A percentile compares a stretch with the other conserved stretches of the same genome.
Conservation (phyloP, 345 rosid genomes). For the Syzygium aqueum region DNA sequence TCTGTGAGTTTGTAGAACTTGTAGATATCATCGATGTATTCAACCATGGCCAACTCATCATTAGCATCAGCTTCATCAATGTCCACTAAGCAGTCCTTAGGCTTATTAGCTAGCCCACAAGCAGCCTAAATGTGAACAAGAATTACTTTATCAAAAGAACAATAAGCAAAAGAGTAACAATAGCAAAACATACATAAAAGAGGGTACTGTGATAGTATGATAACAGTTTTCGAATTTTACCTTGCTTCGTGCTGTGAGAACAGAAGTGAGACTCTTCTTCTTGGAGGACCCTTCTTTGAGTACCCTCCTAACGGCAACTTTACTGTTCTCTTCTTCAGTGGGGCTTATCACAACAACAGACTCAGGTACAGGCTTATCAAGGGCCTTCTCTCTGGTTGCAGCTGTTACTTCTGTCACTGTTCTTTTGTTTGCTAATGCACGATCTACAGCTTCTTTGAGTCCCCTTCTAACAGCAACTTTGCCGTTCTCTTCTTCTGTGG, state of each 20-base stretch:
- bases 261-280: conserved; percentile 49
- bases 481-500: conserved; percentile 22
- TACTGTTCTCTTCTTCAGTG: conserved; percentile 26
- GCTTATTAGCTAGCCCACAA: conserved; percentile 33
- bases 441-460: conserved; percentile 1
- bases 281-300: conserved; percentile 12
- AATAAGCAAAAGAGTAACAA: neutral
- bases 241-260: conserved; percentile 74
- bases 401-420: neutral
- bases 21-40: conserved; percentile 89
- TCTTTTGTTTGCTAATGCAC: neutral
- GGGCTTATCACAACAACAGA: conserved; percentile 42
- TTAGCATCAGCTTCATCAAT: conserved; percentile 61
- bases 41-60: conserved; percentile 70
- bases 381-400: conserved; percentile 11
- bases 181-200: neutral
- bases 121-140: conserved; percentile 31
- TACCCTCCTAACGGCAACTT: conserved; percentile 17
- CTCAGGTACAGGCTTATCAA: conserved; percentile 24
- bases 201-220: neutral
- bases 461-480: conserved; percentile 17
- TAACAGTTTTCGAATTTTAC: conserved; percentile 6
- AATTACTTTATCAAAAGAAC: neutral
- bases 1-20: conserved; percentile 60
- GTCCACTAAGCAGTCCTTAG: conserved; percentile 18